Base-by-base conservation (phyloP, 306 rosid genomes). In the Sesbania bispinosa region DNA sequence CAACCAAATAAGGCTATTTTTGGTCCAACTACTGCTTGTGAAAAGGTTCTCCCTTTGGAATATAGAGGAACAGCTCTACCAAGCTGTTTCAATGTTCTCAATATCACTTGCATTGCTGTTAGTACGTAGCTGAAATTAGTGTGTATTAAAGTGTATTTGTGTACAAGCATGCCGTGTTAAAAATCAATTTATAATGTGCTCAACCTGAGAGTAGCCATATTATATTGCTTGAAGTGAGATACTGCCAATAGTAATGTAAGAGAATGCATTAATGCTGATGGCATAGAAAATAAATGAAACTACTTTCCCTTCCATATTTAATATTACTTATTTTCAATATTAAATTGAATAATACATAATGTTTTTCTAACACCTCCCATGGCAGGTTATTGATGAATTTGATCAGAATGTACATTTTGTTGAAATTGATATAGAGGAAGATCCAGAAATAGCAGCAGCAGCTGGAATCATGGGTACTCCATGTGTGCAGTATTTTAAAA, bases 391-490 rank as follows among this genome's bases (percentile, higher is more conserved):
- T 43, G 98, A 90, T 61, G 96, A 93, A 73, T 93, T 79, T 54
- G 94, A 93, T 81, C 83, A 88, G 61, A 88, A 80, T 74, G 97
- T 93, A 45, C 98, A 93, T 85, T 93, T 84, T 30, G 92, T 93
- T 67, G 98, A 93, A 87, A 93, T 93, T 78, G 98, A 93, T 77
- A 93, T 93, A 8, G 98, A 93, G 84, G 97, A 93, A 80, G 98
- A 93, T 84, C 98, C 78, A 35, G 98, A 93, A 79, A 62, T 93
- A 76, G 97, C 98, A 19, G 98, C 85, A 83, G 98, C 98, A 74
- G 98, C 96, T 32, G 97, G 90, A 58, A 90, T 93, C 81, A 93
- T 90, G 98, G 97, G 98, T 58, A 90, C 98, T 70, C 98, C 97
- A n/a, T 90, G 97, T 43, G 96, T 90, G 81, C 97, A 93, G 84